Base-by-base conservation (phyloP, 305 asterid species). In the Fraxinus nigra region DNA sequence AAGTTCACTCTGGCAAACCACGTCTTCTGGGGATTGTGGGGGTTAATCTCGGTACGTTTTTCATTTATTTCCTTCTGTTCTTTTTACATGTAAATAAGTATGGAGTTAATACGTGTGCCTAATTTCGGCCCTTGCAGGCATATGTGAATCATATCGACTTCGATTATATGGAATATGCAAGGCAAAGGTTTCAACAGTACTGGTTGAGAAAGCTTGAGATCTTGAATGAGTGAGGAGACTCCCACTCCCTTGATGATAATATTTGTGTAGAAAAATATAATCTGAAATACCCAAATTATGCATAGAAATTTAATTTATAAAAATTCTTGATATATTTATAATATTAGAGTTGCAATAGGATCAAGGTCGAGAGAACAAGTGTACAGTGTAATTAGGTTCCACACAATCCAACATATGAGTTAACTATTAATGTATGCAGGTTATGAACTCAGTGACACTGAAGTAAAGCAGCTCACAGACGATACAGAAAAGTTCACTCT, bases 21-120 rank as follows among this genome's bases (percentile, higher is more conserved):
- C 87, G 89, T 95, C 81, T 93, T 94, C 84, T 95, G 98, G 99
- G 98, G 97, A 81, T 89, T 95, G 13, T 95, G 99, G 99, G 99
- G 99, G 13, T 77, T 90, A 30, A 95, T 95, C 89, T 94, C 98
- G 92, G 98, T 95, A 88, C 34, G 78, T 75, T 33, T 80, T 20
- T 40, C 33, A 3, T 35, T 59, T 46, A 51, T 9, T 24, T 33
- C 10, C 32, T 75, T 11, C 10, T 34, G 77, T 32, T 65, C 2
- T 43, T 81, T 40, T 72, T 5, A 0, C 72, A 2, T 3, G 32
- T 40, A 11, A 59, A 18, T 70, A 7, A 10, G 10, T 35, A 14
- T 5, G 32, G 18, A 63, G 14, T 61, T 14, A n/a, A 70, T 73
- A 80, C 6, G 2, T 38, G 14, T 59, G 26, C 20, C 28, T 26